phyloP scores from a whole-genome alignment of 2,329 filamentous ascomycete species.

The Hortaea werneckii region DNA sequence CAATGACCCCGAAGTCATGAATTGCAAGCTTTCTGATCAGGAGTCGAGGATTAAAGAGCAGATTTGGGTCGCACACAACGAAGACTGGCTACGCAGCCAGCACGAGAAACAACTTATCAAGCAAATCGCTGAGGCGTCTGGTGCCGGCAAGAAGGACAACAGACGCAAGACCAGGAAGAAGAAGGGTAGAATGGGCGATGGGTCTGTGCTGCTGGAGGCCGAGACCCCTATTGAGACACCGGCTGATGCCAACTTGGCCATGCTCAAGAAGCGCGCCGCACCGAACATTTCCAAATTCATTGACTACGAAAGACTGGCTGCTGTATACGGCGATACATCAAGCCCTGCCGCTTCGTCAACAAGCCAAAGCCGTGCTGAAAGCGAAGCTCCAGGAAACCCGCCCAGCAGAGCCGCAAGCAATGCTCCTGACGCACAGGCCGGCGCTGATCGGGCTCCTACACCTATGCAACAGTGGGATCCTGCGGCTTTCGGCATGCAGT shows the following conservation, averaged over 20 bases:
- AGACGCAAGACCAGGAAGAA: conserved; percentile 37
- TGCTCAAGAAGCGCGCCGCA: conserved; percentile 35
- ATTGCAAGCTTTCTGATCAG: conserved; percentile 62
- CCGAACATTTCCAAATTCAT: conserved; percentile 34
- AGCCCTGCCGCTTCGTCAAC: not conserved
- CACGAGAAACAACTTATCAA: conserved; percentile 73
- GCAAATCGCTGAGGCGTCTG: conserved; percentile 49
- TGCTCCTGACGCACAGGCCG: not conserved
- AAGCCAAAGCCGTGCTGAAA: conserved; percentile 4
- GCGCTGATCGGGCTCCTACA: not conserved
- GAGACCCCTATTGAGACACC: conserved; percentile 33
- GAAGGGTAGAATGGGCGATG: conserved; percentile 32
- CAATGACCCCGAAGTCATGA: conserved; percentile 76
- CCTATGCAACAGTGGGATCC: not conserved
- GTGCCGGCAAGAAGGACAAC: conserved; percentile 19
- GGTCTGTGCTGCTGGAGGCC: conserved; percentile 31
- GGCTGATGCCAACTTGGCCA: conserved; percentile 35
- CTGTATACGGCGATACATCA: conserved; percentile 26
- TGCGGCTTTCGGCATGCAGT: conserved; percentile 1
- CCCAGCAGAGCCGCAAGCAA: not conserved
- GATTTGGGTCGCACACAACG: conserved; percentile 91
- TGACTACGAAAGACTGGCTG: conserved; percentile 37
- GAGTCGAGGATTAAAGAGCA: conserved; percentile 78
- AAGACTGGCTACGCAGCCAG: conserved; percentile 79
- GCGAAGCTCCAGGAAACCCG: conserved; percentile 1